phyloP scores from a whole-genome alignment of 164 flowering plant species.

The Tetrastigma voinierianum region DNA sequence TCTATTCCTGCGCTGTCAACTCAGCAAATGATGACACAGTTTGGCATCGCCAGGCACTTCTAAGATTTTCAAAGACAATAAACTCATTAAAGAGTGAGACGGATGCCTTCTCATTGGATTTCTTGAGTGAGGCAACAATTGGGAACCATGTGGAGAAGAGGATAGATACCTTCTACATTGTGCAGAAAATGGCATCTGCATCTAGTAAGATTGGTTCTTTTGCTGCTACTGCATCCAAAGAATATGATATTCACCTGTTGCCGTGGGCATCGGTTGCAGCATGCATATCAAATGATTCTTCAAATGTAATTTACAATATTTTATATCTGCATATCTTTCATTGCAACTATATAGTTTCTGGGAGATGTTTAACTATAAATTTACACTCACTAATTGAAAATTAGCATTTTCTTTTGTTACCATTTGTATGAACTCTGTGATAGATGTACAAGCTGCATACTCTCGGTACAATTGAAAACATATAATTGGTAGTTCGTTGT shows the following conservation, averaged over 20 bases:
- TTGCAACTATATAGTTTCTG: no score
- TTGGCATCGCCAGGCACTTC: conserved; percentile 75
- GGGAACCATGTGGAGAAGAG: conserved; percentile 40
- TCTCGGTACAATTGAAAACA: no score
- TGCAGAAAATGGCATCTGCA: conserved; percentile 77
- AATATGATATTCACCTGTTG: conserved; percentile 82
- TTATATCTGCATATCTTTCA: neutral
- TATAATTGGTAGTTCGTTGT: no score
- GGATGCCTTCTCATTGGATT: conserved; percentile 69
- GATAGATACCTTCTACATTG: conserved; percentile 61
- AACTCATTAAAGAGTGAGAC: conserved; percentile 26
- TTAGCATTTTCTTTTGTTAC: no score
- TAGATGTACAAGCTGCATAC: no score
- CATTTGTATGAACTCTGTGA: no score
- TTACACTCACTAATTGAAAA: no score
- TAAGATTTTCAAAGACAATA: conserved; percentile 54
- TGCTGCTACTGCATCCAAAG: conserved; percentile 73
- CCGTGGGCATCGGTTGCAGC: conserved; percentile 99
- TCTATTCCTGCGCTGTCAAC: conserved; percentile 68
- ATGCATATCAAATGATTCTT: conserved; percentile 57
- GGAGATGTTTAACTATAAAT: no score
- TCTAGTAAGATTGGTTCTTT: conserved; percentile 81
- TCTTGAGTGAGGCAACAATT: conserved; percentile 52
- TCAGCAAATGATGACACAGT: conserved; percentile 46
- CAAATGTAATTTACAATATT: conserved; percentile 42